phyloP scores from a whole-genome alignment of 139 green algal species.

The Yamagishiella unicocca region DNA sequence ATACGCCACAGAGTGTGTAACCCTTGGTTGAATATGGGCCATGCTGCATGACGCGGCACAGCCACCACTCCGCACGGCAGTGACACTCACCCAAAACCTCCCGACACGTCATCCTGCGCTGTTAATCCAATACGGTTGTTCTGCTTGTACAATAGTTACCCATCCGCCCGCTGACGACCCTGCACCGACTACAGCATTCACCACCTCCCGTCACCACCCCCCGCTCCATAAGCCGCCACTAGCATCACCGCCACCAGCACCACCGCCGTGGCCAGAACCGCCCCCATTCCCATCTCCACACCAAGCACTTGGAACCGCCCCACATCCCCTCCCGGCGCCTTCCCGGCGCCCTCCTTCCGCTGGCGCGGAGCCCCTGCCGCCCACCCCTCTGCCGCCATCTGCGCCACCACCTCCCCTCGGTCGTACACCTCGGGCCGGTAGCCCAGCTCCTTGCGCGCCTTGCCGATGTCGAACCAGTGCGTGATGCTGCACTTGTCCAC shows the following conservation, averaged over 20 bases:
- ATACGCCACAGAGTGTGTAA: no score
- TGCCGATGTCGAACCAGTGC: slow-evolving; percentile 44
- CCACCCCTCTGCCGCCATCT: slow-evolving; percentile 35
- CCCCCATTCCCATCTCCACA: not conserved
- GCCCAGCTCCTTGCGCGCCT: slow-evolving; percentile 39
- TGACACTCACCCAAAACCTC: no score
- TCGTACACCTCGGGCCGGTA: not conserved
- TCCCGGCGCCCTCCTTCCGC: not conserved
- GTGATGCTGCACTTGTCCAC: slow-evolving; percentile 32
- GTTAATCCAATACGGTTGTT: no score
- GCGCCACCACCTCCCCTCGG: not conserved
- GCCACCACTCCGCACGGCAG: no score
- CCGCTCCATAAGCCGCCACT: not conserved
- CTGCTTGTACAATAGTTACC: no score
- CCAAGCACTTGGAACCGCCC: not conserved
- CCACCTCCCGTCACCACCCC: not conserved
- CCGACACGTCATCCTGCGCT: no score
- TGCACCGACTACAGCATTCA: no score
- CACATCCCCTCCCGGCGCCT: not conserved
- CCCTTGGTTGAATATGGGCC: no score
- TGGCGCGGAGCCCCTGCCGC: not conserved
- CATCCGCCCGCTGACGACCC: no score
- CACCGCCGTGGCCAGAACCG: not conserved
- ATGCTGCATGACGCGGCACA: no score
- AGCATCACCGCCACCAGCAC: not conserved